Base-by-base conservation (phyloP, 2,329 filamentous ascomycete species). In the Coleophoma cylindrospora region DNA sequence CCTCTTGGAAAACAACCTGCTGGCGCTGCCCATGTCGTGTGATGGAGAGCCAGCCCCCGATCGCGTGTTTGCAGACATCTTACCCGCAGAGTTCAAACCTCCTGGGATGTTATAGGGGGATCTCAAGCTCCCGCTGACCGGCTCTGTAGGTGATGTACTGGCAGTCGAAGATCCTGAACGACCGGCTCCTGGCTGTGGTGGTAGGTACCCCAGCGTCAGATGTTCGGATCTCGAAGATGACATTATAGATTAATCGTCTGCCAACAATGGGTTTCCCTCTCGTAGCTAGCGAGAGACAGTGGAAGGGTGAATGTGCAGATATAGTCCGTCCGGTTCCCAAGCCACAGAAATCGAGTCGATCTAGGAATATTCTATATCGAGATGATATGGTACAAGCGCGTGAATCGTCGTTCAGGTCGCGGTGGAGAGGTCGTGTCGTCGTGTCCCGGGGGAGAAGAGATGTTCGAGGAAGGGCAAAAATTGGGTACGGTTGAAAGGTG, bases 31-130 rank as follows among this genome's bases (percentile, higher is more conserved):
- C 66, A 91, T 82, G 60, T 97, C 94, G 74, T 96, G 91, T 71
- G 91, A 96, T 63, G 94, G 94, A 79, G 94, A 99, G 68, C 91
- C 91, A 75, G 90, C 84, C 76, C 91, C 91, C 65, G 92, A 87
- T 74, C 92, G 81, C 63, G 81, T 70, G 61, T 71, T 75, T 58
- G 73, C 73, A 55, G 77, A 70, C 77, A 85, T 83, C 66, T 83
- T 83, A 62, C 72, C 70, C 52, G 74, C 69, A 53, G 76, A 70
- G 54, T 74, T 84, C 61, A 89, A 71, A 52, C 80, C 76, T 61
- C 81, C 81, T 44, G 86, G 75, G 55, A 87, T 73, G 52, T 83
- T 84, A 65, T 92, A 88, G 19, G 89, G 82, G 57, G 89, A 86
- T 70, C 90, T 84, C 59, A 84, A 71, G 52, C 77, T 78, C 62